Base-by-base conservation (phyloP, 768 basidiomycete genomes). In the Nidularia pulvinata region DNA sequence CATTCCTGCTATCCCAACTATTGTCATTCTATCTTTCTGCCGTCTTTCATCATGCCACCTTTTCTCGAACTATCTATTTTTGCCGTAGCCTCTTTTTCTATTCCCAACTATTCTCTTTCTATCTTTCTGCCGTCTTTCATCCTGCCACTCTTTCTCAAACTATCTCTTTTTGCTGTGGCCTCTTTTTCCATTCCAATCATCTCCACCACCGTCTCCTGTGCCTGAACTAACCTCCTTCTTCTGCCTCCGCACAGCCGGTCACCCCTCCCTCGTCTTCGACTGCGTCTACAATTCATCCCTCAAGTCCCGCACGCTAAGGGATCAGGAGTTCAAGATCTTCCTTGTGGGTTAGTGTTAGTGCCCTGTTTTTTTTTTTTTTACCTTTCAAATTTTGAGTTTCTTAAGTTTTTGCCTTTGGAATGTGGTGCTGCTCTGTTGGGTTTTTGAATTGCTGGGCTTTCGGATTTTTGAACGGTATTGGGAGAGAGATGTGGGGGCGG, bases 181-280 rank as follows among this genome's bases (percentile, higher is more conserved):
- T 53, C 48, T 36, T 44, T 52, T 50, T 50, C 52, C 55, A 54
- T 34, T 33, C 39, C 39, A 48, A 35, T 46, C 33, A 33, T 55
- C 19, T 14, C 14, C 16, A 19, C 46, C 42, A 25, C 14, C 58
- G 47, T 43, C 55, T 49, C 7, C 19, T n/a, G 19, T 57, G 34
- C 47, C 46, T 33, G 43, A 58, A 34, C 48, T 30, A 30, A 30
- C 25, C 25, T 30, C 25, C 25, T 3, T 30, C 25, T 30, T 30
- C 25, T 30, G 25, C 25, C 2, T 4, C 25, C 25, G 25, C 25
- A 30, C 25, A 92, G 91, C 85, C 57, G 91, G 90, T 4, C 86
- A 86, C 33, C 73, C 80, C 0, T 79, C 84, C 4, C 62, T 89
- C 36, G 86, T 92, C 5, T 86, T 93, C 58, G 91, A 93, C 66